Base-by-base conservation (phyloP, 345 rosid genomes). In the Citrus australasica region DNA sequence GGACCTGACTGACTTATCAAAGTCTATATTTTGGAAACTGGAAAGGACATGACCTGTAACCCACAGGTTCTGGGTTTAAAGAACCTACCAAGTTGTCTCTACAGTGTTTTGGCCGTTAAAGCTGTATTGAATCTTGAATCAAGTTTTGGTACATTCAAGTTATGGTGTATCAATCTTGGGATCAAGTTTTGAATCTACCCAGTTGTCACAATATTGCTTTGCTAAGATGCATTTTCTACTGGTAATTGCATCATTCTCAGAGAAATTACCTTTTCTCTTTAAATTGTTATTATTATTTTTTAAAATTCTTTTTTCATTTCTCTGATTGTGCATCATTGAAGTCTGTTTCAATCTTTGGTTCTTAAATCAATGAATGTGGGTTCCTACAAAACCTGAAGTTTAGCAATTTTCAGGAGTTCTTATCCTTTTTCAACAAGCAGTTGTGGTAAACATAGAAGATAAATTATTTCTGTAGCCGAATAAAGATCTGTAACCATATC, bases 171-270 rank as follows among this genome's bases (percentile, higher is more conserved):
- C 56, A 13, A 51, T 51, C 56, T 5, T 53, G 21, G 13, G 58
- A 53, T 76, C 82, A 66, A n/a, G 33, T 70, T 38, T 80, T 78
- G 28, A 33, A 21, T 73, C 58, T 22, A 28, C 7, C 65, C 28
- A 10, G 33, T 55, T n/a, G 37, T 63, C 37, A 66, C 58, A 60
- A 5, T 71, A 38, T 70, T 38, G 58, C 33, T 66, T 72, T 74
- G 48, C 46, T 27, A 6, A 37, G 51, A 62, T 51, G 22, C 16
- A 27, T 74, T 27, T 28, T 14, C 58, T 61, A 42, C 60, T 63
- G 60, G 69, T 63, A 30, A 28, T 46, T 28, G 27, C 32, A 30
- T 7, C 61, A 62, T 46, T 13, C 62, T 58, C 22, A 46, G 35
- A 69, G 13, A 22, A 9, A 35, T 48, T 21, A 48, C 40, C n/a